Evolutionary conservation across 768 basidiomycete species (phyloP).

Genomic region (Megacollybia marginata): DNA sequence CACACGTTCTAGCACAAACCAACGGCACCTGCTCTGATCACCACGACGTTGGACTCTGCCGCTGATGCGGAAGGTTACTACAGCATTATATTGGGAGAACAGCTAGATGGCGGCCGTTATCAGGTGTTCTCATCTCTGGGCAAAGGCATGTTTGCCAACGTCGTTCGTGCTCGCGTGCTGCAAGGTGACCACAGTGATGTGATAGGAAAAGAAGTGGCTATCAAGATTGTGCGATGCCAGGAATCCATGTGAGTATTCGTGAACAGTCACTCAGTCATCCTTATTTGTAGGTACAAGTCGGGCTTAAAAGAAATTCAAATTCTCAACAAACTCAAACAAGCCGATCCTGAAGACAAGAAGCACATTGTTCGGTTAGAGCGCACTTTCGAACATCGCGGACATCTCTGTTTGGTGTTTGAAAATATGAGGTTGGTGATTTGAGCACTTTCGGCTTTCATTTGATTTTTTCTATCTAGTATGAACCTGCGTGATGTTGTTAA

Average conservation of each 20-base stretch:
- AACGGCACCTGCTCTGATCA: conserved; percentile 56
- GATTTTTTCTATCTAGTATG: conserved; percentile 54
- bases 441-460: neutral
- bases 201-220: conserved; percentile 77
- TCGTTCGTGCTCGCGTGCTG: conserved; percentile 83
- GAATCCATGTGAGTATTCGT: conserved; percentile 72
- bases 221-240: conserved; percentile 94
- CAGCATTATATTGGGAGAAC: conserved; percentile 87
- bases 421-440: conserved; percentile 77
- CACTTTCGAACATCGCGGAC: conserved; percentile 96
- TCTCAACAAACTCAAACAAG: conserved; percentile 75
- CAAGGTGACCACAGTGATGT: conserved; percentile 47
- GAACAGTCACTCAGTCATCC: conserved; percentile 3
- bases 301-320: conserved; percentile 91
- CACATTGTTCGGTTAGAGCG: conserved; percentile 89
- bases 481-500: conserved; percentile 97
- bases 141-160: conserved; percentile 98
- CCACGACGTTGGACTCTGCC: conserved; percentile 79
- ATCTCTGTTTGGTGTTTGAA: conserved; percentile 95
- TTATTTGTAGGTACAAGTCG: conserved; percentile 73
- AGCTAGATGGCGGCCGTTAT: conserved; percentile 86
- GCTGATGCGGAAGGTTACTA: conserved; percentile 97
- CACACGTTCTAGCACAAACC: conserved; percentile 24
- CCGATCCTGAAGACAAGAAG: conserved; percentile 95
- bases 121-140: conserved; percentile 94